Evolutionary conservation across 257 asterid species (phyloP).

Genomic region (Nyctanthes arbortristis): DNA sequence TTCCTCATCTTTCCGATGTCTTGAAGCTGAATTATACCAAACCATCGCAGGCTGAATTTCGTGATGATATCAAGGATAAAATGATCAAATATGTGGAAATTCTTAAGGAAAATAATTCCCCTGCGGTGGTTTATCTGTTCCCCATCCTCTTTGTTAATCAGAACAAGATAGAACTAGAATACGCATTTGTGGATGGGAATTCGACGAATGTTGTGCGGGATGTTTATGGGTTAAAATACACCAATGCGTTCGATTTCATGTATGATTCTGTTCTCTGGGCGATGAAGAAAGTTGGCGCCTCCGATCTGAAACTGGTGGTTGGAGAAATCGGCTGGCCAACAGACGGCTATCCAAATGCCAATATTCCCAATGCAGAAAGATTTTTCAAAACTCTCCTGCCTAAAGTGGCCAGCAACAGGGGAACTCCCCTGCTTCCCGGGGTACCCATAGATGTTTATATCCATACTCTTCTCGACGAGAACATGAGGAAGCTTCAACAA

Average conservation of each 20-base stretch:
- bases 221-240: slow-evolving; percentile 29
- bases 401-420: slow-evolving; percentile 31
- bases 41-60: slow-evolving; percentile 49
- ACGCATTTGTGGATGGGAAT: slow-evolving; percentile 39
- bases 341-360: slow-evolving; percentile 40
- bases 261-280: slow-evolving; percentile 43
- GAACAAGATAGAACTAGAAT: slow-evolving; percentile 19
- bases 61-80: slow-evolving; percentile 26
- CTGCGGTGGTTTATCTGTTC: slow-evolving; percentile 32
- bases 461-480: slow-evolving; percentile 46
- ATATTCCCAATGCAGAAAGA: slow-evolving; percentile 27
- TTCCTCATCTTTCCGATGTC: slow-evolving; percentile 29
- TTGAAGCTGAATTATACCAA: not conserved
- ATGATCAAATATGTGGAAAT: slow-evolving; percentile 25
- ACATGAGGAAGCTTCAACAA: not conserved
- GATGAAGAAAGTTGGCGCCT: slow-evolving; percentile 35
- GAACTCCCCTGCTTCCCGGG: slow-evolving; percentile 48
- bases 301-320: slow-evolving; percentile 29
- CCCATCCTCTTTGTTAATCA: slow-evolving; percentile 33
- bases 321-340: slow-evolving; percentile 75
- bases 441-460: slow-evolving; percentile 33
- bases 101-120: slow-evolving; percentile 29
- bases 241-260: slow-evolving; percentile 43
- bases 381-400: slow-evolving; percentile 40
- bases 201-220: slow-evolving; percentile 23